Conservation (phyloP, 140 eudicot species). For the Flaveria floridana region DNA sequence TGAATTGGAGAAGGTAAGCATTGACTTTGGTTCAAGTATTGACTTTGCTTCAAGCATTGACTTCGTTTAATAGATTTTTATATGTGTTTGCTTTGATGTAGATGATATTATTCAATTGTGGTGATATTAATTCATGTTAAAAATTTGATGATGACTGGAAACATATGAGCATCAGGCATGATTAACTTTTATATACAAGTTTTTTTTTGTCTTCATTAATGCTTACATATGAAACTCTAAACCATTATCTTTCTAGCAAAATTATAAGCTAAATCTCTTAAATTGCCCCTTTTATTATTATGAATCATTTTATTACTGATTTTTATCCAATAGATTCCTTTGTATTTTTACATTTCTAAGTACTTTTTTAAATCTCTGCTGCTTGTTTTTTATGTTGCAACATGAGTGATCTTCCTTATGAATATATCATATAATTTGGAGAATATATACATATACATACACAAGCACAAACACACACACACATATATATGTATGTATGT, state of each 20-base stretch:
- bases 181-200: background rate
- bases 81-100: constrained; percentile 12
- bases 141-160: constrained; percentile 11
- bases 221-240: constrained; percentile 21
- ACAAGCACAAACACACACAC: too few species aligned
- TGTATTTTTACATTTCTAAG: constrained; percentile 1
- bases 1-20: constrained; percentile 31
- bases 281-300: background rate
- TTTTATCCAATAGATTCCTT: constrained; percentile 2
- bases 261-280: constrained; percentile 15
- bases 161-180: constrained; percentile 28
- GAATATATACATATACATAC: background rate
- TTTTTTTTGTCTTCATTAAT: constrained; percentile 24
- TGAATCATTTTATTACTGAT: background rate
- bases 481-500: too few species aligned
- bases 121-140: constrained; percentile 11
- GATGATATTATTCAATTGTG: constrained; percentile 9
- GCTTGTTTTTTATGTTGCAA: background rate
- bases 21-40: constrained; percentile 14
- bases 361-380: background rate
- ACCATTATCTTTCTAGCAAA: constrained; percentile 9
- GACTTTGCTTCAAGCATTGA: constrained; percentile 1
- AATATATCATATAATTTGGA: background rate
- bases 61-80: constrained; percentile 1
- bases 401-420: background rate